Conservation (phyloP, 2,329 filamentous ascomycete species). For the Tricladium varicosporioides region DNA sequence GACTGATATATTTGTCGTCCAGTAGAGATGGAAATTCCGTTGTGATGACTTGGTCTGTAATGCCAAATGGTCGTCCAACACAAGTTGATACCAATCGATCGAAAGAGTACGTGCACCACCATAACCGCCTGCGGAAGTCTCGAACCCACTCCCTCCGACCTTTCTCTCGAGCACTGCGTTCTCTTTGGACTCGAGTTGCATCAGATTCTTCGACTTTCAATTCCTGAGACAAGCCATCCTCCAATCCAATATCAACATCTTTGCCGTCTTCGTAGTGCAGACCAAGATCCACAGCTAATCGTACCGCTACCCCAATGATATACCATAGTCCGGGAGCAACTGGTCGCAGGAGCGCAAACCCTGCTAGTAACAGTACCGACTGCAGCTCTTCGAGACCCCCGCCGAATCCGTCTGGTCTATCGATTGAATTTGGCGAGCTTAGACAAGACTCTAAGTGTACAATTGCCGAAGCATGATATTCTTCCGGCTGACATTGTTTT, state of each 20-base stretch:
- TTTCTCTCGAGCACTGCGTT: conserved; percentile 47
- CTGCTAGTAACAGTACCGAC: conserved; percentile 85
- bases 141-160: conserved; percentile 77
- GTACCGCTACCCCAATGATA: conserved; percentile 89
- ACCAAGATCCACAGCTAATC: conserved; percentile 86
- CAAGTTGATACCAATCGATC: conserved; percentile 94
- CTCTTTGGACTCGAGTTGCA: conserved; percentile 34
- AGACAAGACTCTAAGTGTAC: conserved; percentile 87
- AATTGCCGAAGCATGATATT: conserved; percentile 94
- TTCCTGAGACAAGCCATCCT: conserved; percentile 41
- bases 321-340: conserved; percentile 96
- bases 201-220: conserved; percentile 34
- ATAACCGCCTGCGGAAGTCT: conserved; percentile 81
- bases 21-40: conserved; percentile 89
- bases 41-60: conserved; percentile 94
- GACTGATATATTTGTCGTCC: conserved; percentile 86
- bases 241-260: conserved; percentile 57
- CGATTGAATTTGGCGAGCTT: conserved; percentile 49
- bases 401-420: conserved; percentile 64
- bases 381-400: conserved; percentile 91
- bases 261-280: conserved; percentile 89
- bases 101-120: conserved; percentile 97
- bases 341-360: conserved; percentile 86
- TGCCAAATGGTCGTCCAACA: conserved; percentile 88
- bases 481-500: conserved; percentile 75